These are phyloP conservation scores for Auricularia heimuer DNA, from an alignment of 768 basidiomycete genomes.

Conservation along the genomic window DNA sequence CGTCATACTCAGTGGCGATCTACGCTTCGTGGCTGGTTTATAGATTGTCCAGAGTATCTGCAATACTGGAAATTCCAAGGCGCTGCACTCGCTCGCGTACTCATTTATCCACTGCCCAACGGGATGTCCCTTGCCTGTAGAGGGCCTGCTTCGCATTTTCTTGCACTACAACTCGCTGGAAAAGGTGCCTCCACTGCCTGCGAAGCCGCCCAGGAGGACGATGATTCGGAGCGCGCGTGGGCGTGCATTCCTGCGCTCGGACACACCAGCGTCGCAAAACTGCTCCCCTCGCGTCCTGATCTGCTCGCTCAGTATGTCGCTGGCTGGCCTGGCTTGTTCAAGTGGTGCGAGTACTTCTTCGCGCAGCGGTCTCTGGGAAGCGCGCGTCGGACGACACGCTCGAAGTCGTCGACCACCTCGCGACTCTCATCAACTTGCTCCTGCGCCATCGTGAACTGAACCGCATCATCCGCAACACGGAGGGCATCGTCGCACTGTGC, in stretches of 20 bases:
- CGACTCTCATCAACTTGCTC: background rate
- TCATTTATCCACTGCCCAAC: background rate
- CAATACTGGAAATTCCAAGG: background rate
- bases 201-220: background rate
- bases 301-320: background rate
- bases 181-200: background rate
- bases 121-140: background rate
- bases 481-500: background rate
- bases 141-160: background rate
- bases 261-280: background rate
- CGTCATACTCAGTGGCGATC: too few relatives aligned
- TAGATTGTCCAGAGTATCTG: background rate
- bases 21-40: too few relatives aligned
- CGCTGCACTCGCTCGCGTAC: background rate
- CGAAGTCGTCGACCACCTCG: background rate
- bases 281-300: background rate
- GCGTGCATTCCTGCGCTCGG: background rate
- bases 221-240: background rate
- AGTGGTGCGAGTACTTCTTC: background rate
- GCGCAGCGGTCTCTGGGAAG: background rate
- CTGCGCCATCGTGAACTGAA: background rate
- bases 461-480: background rate
- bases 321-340: background rate
- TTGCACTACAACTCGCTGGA: background rate
- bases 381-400: background rate